Conservation (phyloP, 441 rosid species). For the Mallotus repandus region DNA sequence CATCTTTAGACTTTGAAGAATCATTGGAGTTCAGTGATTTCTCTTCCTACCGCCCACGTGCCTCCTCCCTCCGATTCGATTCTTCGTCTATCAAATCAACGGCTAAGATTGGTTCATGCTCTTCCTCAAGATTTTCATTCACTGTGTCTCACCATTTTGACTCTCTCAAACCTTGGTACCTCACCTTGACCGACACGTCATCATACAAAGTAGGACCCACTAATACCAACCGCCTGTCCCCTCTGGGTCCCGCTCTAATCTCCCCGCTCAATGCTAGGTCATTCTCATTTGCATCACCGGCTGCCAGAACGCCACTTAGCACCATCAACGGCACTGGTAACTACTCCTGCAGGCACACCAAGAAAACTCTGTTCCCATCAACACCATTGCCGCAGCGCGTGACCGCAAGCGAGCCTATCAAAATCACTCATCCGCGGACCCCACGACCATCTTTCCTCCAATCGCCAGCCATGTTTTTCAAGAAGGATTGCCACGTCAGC, state of each 20-base stretch:
- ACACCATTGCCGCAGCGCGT: constrained; percentile 79
- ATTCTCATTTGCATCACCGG: constrained; percentile 78
- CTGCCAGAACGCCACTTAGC: constrained; percentile 48
- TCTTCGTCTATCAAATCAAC: constrained; percentile 56
- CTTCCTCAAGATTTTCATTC: constrained; percentile 89
- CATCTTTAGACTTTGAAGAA: constrained; percentile 74
- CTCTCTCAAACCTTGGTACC: constrained; percentile 93
- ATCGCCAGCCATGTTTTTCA: constrained; percentile 81
- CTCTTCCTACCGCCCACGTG: constrained; percentile 47
- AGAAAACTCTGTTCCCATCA: constrained; percentile 63
- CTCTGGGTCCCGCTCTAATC: constrained; percentile 48
- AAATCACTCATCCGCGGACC: constrained; percentile 43
- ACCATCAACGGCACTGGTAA: constrained; percentile 26
- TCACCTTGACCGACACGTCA: constrained; percentile 62
- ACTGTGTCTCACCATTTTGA: constrained; percentile 85
- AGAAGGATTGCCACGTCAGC: constrained; percentile 55
- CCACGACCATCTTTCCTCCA: constrained; percentile 84
- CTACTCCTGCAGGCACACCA: constrained; percentile 26
- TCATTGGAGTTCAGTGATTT: constrained; percentile 63
- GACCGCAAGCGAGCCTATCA: constrained; percentile 22
- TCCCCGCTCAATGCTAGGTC: constrained; percentile 73
- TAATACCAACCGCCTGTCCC: constrained; percentile 32
- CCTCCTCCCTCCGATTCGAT: constrained; percentile 77
- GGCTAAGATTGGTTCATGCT: constrained; percentile 73
- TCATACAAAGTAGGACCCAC: constrained; percentile 51